phyloP scores from a whole-genome alignment of 768 basidiomycete genomes.

The Paxillus ammoniavirescens region DNA sequence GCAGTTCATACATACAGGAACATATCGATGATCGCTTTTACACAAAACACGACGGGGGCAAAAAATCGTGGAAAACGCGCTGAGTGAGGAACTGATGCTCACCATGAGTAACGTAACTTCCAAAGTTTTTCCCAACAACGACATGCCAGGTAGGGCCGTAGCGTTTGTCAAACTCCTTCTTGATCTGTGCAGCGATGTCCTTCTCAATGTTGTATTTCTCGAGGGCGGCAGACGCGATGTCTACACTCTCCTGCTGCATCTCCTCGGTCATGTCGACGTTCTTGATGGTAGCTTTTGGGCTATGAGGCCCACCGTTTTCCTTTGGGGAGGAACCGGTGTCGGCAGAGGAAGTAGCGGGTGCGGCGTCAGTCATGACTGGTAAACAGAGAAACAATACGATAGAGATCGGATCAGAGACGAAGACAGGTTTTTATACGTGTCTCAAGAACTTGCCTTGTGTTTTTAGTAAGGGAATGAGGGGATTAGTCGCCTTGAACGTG shows the following conservation, averaged over 20 bases:
- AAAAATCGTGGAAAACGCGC: background rate
- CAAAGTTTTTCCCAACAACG: slow-evolving; percentile 99
- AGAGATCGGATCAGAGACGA: background rate
- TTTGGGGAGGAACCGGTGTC: slow-evolving; percentile 47
- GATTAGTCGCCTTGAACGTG: slow-evolving; percentile 11
- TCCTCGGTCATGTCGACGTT: slow-evolving; percentile 96
- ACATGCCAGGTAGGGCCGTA: slow-evolving; percentile 97
- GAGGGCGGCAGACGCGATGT: slow-evolving; percentile 80
- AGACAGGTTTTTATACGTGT: slow-evolving; percentile 26
- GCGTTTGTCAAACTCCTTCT: slow-evolving; percentile 94
- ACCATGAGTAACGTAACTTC: slow-evolving; percentile 98
- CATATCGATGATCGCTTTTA: background rate
- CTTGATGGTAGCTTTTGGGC: slow-evolving; percentile 89
- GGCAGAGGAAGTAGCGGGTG: slow-evolving; percentile 53
- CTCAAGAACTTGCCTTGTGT: slow-evolving; percentile 24
- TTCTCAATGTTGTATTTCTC: slow-evolving; percentile 95
- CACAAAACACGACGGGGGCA: background rate
- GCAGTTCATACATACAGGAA: background rate
- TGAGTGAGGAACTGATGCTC: slow-evolving; percentile 28
- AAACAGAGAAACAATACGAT: background rate
- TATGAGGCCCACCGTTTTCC: slow-evolving; percentile 35
- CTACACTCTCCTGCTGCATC: slow-evolving; percentile 93
- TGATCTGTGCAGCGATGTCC: slow-evolving; percentile 97
- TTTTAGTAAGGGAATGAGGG: slow-evolving; percentile 16
- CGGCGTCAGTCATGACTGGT: slow-evolving; percentile 56